Evolutionary conservation across 2,329 filamentous ascomycete species (phyloP).

Genomic region (Fusarium foetens): DNA sequence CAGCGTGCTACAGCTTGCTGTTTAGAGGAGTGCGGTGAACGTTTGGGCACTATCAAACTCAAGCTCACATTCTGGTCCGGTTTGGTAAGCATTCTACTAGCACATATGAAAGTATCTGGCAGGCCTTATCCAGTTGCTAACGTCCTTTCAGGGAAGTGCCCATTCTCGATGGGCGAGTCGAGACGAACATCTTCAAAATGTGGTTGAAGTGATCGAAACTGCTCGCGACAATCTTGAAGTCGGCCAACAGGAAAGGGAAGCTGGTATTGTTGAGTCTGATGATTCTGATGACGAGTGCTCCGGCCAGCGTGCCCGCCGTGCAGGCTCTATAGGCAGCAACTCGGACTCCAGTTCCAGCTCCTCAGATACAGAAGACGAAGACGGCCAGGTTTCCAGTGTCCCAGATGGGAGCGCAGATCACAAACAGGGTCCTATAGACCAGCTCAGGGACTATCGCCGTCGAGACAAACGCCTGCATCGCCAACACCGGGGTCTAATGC

Average conservation of each 20-base stretch:
- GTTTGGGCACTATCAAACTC: conserved; percentile 57
- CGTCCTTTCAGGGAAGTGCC: conserved; percentile 46
- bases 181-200: conserved; percentile 49
- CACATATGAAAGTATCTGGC: not conserved
- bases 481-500: conserved; percentile 76
- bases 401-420: conserved; percentile 52
- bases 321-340: conserved; percentile 36
- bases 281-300: conserved; percentile 8
- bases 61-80: conserved; percentile 51
- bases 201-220: conserved; percentile 60
- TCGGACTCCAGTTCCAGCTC: conserved; percentile 46
- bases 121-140: conserved; percentile 6
- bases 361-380: conserved; percentile 45
- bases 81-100: conserved; percentile 43
- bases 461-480: conserved; percentile 70
- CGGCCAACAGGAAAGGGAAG: conserved; percentile 49
- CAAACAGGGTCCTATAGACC: conserved; percentile 59
- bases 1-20: conserved; percentile 59
- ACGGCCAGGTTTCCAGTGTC: conserved; percentile 37
- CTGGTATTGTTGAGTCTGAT: conserved; percentile 49
- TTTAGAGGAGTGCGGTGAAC: conserved; percentile 57
- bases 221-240: conserved; percentile 50
- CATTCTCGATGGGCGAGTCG: conserved; percentile 51
- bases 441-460: conserved; percentile 69
- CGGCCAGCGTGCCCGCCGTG: not conserved